phyloP scores from a whole-genome alignment of 768 basidiomycete genomes.

The Tricholoma terreum region DNA sequence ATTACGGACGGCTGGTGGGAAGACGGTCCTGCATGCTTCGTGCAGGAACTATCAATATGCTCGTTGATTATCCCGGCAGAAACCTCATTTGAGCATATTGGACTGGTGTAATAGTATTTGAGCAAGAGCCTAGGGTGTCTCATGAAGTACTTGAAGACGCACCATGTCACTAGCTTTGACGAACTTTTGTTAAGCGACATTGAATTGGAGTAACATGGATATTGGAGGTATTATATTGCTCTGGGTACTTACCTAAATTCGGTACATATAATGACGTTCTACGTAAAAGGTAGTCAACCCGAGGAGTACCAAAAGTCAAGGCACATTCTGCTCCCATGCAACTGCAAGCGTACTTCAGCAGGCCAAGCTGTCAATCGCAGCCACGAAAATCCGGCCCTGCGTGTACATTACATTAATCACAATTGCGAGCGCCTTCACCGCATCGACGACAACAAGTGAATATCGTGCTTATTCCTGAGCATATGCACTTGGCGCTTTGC shows the following conservation, averaged over 20 bases:
- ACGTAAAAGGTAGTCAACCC: no score
- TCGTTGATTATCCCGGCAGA: slow-evolving; percentile 41
- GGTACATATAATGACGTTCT: no score
- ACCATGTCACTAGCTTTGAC: slow-evolving; percentile 16
- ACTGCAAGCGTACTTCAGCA: no score
- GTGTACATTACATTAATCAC: no score
- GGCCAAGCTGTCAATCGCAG: no score
- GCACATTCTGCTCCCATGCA: no score
- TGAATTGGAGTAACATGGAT: not conserved
- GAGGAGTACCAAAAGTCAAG: no score
- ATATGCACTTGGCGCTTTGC: not conserved
- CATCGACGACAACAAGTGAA: no score
- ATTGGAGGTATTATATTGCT: not conserved
- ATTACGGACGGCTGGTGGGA: slow-evolving; percentile 11
- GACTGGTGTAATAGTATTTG: slow-evolving; percentile 29
- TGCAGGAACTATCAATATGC: slow-evolving; percentile 50
- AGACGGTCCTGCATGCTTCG: slow-evolving; percentile 14
- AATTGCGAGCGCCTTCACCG: no score
- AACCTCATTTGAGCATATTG: slow-evolving; percentile 46
- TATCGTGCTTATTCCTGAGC: not conserved
- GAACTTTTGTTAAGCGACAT: not conserved
- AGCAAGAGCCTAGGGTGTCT: not conserved
- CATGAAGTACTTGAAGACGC: not conserved
- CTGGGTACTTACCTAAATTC: no score
- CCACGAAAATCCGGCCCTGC: no score